Base-by-base conservation (phyloP, 352 stramenopile genomes). In the Globisporangium spiculum region DNA sequence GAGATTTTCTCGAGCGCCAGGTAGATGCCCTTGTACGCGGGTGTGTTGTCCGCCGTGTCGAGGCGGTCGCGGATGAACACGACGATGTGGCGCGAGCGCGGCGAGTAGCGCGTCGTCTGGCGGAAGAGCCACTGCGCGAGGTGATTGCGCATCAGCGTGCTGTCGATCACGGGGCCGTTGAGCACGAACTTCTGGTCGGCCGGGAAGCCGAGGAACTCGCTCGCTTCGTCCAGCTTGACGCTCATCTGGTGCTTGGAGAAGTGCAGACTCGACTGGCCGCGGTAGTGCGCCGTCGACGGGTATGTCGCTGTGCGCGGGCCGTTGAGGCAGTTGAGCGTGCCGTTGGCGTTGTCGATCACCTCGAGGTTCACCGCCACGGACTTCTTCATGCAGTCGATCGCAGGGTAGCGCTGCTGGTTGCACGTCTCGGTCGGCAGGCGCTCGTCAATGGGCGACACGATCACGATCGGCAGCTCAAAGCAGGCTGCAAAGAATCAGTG, bases 211-310 rank as follows among this genome's bases (percentile, higher is more conserved):
- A 94, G 65, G 53, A 93, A 86, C 20, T 65, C 50, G 3, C 65
- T 75, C 1, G 74, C 56, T 32, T 82, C 58, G 18, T 77, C 55
- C 63, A 93, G 86, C 67, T 89, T 89, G 65, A 94, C 59, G 63
- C 77, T 84, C 60, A 93, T 80, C 60, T 93, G 84, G 70, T 94
- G 86, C 73, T 94, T 94, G 60, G 76, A 55, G 66, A 90, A 92
- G 69, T 85, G 86, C 20, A 94, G 79, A 72, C 81, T 92, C 30
- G 84, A 81, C 48, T 94, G 84, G 34, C 86, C 86, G 50, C 86
- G 86, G 76, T 92, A 93, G 70, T 92, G 89, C 60, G 83, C 77
- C 68, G 74, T 84, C 50, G 84, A 72, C 30, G 77, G 65, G 69
- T 84, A 84, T 22, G 75, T 69, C 54, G 70, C 69, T 10, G 82